Base-by-base conservation (phyloP, 306 rosid species). In the Citrullus mucosospermus region DNA sequence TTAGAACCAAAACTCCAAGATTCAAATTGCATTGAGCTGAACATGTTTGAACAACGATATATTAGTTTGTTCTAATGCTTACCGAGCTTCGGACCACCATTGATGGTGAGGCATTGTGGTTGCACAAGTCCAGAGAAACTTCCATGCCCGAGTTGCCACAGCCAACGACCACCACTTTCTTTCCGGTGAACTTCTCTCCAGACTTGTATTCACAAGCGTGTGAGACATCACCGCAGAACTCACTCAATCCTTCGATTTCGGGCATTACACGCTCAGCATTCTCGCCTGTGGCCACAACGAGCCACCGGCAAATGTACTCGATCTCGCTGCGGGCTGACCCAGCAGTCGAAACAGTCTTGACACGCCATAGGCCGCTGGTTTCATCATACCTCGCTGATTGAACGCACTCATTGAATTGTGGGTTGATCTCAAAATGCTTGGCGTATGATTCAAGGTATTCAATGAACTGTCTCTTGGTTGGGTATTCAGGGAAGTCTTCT, bases 201-300 rank as follows among this genome's bases (percentile, higher is more conserved):
- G 70, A 50, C 75, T 80, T 88, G 46, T 86, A 90, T 32, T 88
- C 30, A 5, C 80, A 82, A 1, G 91, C 78, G 61, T 92, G 93
- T 8, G 88, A 28, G 5, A 75, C 74, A 34, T 83, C 81, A 6
- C 96, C 96, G 13, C 11, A 14, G 59, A 87, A 92, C 44, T 87
- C 91, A 1, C 70, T 6, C 4, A 96, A 20, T 5, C 99, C 99
- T 48, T 96, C 87, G 39, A 92, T 86, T 2, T 89, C 96, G 1
- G 99, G 98, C 66, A 83, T 8, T 8, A 91, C 96, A 61, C 92
- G 75, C 88, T 92, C 99, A 0, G 99, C 99, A 88, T 96, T 91
- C 61, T 96, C 99, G 22, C 99, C 99, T 0, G 99, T 96, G 77
- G 99, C 99, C 32, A 96, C 98, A 2, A 96, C 87, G 0, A 96